Conservation (phyloP, 768 basidiomycete species). For the Piloderma croceum region DNA sequence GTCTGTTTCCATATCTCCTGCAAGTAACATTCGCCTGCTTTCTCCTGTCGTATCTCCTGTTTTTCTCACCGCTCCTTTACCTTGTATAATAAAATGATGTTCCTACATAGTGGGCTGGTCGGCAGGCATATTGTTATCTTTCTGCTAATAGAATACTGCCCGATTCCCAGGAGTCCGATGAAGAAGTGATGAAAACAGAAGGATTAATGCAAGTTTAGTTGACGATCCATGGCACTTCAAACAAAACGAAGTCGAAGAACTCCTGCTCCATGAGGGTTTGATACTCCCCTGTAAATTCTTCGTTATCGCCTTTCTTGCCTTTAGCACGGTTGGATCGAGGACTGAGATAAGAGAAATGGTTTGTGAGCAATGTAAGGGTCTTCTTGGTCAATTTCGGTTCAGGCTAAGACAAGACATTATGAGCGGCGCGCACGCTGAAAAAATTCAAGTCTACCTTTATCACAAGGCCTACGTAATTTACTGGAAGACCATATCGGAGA, state of each 20-base stretch:
- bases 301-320: slow-evolving; percentile 37
- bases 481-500: slow-evolving; percentile 90
- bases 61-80: slow-evolving; percentile 10
- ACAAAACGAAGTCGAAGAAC: slow-evolving; percentile 91
- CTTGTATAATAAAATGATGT: slow-evolving; percentile 38
- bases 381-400: slow-evolving; percentile 82
- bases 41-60: slow-evolving; percentile 9
- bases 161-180: background rate
- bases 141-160: too few species aligned
- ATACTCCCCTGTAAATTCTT: slow-evolving; percentile 87
- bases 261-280: slow-evolving; percentile 92
- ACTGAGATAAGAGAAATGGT: slow-evolving; percentile 76
- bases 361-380: slow-evolving; percentile 63
- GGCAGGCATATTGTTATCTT: slow-evolving; percentile 61
- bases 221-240: slow-evolving; percentile 88
- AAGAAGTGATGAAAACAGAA: too few species aligned
- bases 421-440: background rate
- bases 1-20: slow-evolving; percentile 14
- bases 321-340: slow-evolving; percentile 58
- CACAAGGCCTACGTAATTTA: slow-evolving; percentile 77
- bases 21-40: slow-evolving; percentile 12
- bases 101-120: slow-evolving; percentile 51
- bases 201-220: too few species aligned
- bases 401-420: slow-evolving; percentile 45
- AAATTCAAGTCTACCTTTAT: slow-evolving; percentile 54